Evolutionary conservation across 2,329 filamentous ascomycete genomes (phyloP).

Genomic region (Xylaria sp.): DNA sequence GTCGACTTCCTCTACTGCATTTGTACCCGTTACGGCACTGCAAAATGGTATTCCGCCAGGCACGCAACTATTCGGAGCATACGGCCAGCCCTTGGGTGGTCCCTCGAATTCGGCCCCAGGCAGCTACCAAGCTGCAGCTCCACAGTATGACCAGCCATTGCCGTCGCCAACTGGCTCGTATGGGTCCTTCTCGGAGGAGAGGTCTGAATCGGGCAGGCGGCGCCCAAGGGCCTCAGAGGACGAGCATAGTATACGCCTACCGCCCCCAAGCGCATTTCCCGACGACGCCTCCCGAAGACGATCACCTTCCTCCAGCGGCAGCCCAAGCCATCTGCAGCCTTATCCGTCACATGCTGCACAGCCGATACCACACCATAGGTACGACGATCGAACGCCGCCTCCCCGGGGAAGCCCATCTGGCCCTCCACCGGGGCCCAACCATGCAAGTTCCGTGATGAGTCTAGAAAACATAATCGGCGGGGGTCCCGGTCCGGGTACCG

Average conservation of each 20-base stretch:
- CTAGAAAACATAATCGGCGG: conserved; percentile 53
- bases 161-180: conserved; percentile 42
- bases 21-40: conserved; percentile 61
- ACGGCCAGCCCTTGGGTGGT: conserved; percentile 55
- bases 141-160: conserved; percentile 37
- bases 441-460: conserved; percentile 55
- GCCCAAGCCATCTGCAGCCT: conserved; percentile 48
- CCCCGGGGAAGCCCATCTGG: conserved; percentile 46
- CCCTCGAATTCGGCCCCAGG: conserved; percentile 29
- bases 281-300: conserved; percentile 55
- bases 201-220: conserved; percentile 38
- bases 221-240: conserved; percentile 42
- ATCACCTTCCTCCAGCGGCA: conserved; percentile 56
- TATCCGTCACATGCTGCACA: conserved; percentile 39
- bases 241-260: conserved; percentile 46
- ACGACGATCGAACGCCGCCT: conserved; percentile 42
- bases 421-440: conserved; percentile 36
- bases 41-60: conserved; percentile 61
- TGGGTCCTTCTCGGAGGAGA: conserved; percentile 42
- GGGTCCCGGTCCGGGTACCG: conserved; percentile 44
- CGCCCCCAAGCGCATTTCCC: conserved; percentile 46
- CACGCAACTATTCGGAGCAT: conserved; percentile 59
- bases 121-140: conserved; percentile 20
- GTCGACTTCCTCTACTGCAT: conserved; percentile 58
- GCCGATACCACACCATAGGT: conserved; percentile 31